phyloP scores from a whole-genome alignment of 2,329 filamentous ascomycete genomes.

The Fusarium paranaense region DNA sequence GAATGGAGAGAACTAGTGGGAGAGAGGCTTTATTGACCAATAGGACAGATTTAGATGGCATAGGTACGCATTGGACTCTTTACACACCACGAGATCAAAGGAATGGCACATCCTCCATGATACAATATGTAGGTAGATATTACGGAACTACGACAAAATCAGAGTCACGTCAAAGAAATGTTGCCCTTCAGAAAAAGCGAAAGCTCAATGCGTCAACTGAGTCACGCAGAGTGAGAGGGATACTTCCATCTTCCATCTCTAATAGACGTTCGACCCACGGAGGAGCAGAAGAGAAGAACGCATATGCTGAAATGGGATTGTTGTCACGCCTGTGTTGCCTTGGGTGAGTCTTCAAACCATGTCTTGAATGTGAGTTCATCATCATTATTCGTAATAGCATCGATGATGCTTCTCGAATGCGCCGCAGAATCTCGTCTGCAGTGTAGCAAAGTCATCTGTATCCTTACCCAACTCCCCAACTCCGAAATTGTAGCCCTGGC shows the following conservation, averaged over 20 bases:
- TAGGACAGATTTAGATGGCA: background rate
- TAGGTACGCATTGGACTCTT: background rate
- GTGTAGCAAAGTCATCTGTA: slow-evolving; percentile 12
- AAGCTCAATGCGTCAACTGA: slow-evolving; percentile 57
- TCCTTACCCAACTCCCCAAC: slow-evolving; percentile 36
- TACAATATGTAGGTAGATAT: background rate
- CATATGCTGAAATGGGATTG: slow-evolving; percentile 64
- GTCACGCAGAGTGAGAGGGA: slow-evolving; percentile 65
- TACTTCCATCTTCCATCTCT: slow-evolving; percentile 63
- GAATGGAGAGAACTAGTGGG: background rate
- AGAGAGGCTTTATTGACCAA: background rate
- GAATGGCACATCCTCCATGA: background rate
- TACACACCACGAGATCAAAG: background rate
- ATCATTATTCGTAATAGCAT: slow-evolving; percentile 32
- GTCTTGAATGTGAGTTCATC: slow-evolving; percentile 17
- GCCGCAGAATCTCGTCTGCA: background rate
- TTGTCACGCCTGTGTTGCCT: slow-evolving; percentile 13
- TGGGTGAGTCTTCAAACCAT: slow-evolving; percentile 1
- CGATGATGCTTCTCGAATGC: slow-evolving; percentile 5
- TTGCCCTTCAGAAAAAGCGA: slow-evolving; percentile 62
- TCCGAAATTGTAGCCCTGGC: slow-evolving; percentile 6
- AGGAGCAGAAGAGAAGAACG: slow-evolving; percentile 60
- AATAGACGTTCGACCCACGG: slow-evolving; percentile 67
- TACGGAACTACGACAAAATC: background rate
- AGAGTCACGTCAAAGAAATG: slow-evolving; percentile 40